Percentiles rank a stretch among this genome's conserved stretches.
Evolutionary conservation across 306 rosid species (phyloP).

Genomic region (Comarum palustre): DNA sequence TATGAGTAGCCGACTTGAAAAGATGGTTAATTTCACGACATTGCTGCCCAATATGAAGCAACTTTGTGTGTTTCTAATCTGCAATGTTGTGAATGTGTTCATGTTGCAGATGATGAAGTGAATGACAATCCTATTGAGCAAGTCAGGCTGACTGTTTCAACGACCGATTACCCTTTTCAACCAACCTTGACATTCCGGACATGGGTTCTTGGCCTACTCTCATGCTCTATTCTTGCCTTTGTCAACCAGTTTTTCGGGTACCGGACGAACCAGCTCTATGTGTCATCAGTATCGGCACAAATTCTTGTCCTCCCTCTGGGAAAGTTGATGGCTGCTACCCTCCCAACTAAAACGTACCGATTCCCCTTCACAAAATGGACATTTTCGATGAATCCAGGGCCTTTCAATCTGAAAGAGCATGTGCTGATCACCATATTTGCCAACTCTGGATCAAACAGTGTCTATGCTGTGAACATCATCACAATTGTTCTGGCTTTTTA

Average conservation of each 20-base stretch:
- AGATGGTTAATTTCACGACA: not conserved
- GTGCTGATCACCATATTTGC: conserved; percentile 80
- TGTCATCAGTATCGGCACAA: conserved; percentile 67
- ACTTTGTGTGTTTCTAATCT: not conserved
- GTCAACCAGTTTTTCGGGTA: conserved; percentile 68
- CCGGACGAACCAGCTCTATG: conserved; percentile 48
- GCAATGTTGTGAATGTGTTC: not conserved
- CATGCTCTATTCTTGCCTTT: conserved; percentile 65
- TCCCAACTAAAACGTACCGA: conserved; percentile 32
- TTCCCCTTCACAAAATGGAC: conserved; percentile 55
- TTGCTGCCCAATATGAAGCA: not conserved
- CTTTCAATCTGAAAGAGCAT: conserved; percentile 74
- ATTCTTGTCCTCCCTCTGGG: conserved; percentile 71
- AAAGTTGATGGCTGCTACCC: conserved; percentile 74
- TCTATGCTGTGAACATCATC: conserved; percentile 68
- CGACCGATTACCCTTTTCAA: conserved; percentile 55
- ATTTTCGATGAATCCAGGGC: conserved; percentile 76
- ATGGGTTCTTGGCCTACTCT: conserved; percentile 66
- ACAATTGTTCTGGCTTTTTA: conserved; percentile 86
- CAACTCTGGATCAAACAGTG: conserved; percentile 57
- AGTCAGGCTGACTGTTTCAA: conserved; percentile 73
- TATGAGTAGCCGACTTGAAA: not conserved
- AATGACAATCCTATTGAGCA: conserved; percentile 78
- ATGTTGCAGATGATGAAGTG: conserved; percentile 38
- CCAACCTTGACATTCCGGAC: conserved; percentile 76